phyloP scores from a whole-genome alignment of 352 stramenopile genomes.

The Plasmopara muralis region DNA sequence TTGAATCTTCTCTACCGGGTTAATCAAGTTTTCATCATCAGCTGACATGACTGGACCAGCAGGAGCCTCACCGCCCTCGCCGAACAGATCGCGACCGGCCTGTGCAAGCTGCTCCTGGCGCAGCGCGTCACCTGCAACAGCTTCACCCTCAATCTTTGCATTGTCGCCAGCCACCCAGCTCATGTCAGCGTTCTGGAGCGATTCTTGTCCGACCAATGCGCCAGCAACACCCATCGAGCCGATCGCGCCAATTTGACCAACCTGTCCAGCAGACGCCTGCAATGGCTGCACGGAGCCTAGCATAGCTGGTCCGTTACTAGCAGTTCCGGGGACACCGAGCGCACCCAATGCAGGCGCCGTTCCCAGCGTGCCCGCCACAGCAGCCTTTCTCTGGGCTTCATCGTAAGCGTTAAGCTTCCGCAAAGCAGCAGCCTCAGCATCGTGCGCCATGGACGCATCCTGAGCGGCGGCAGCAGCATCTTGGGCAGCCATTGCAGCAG shows the following conservation, averaged over 20 bases:
- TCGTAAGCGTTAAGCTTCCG: constrained; percentile 62
- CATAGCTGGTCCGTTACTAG: constrained; percentile 44
- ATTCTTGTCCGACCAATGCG: constrained; percentile 70
- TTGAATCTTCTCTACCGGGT: constrained; percentile 81
- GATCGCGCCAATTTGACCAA: constrained; percentile 68
- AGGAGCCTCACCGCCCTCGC: constrained; percentile 69
- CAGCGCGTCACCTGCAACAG: constrained; percentile 60
- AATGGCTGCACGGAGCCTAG: constrained; percentile 66
- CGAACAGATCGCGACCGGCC: constrained; percentile 78
- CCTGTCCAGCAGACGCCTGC: constrained; percentile 57
- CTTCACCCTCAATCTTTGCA: constrained; percentile 70
- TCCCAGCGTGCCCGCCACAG: constrained; percentile 40
- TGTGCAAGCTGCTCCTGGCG: constrained; percentile 79
- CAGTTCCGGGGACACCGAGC: constrained; percentile 41
- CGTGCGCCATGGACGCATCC: constrained; percentile 55
- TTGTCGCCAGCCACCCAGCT: constrained; percentile 83
- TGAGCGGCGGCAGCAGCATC: constrained; percentile 71
- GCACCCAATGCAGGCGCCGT: constrained; percentile 51
- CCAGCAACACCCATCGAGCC: constrained; percentile 67
- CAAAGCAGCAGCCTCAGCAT: constrained; percentile 71
- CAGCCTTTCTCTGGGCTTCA: constrained; percentile 40
- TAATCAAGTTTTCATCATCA: constrained; percentile 82
- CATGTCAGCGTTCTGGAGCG: constrained; percentile 76
- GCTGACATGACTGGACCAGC: constrained; percentile 77
- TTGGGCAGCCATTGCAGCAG: constrained; percentile 64